Evolutionary conservation across 2,329 filamentous ascomycete genomes (phyloP).

Genomic region (Epichloe brachyelytri): DNA sequence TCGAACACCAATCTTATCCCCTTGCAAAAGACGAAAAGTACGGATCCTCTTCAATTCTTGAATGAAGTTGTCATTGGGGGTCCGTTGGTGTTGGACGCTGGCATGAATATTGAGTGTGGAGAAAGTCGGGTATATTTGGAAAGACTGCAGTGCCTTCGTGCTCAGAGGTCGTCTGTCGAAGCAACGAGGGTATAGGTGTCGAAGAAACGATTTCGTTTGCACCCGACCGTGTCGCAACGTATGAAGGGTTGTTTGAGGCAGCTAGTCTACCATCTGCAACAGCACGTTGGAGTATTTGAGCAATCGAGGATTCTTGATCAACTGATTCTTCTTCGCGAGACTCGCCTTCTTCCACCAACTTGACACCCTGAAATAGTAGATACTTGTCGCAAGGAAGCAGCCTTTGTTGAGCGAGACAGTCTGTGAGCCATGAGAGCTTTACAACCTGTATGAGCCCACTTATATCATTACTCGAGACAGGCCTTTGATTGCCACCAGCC

Average conservation of each 20-base stretch:
- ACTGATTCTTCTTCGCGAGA: background rate
- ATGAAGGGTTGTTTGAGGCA: background rate
- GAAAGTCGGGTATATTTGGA: constrained; percentile 55
- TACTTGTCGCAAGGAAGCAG: constrained; percentile 38
- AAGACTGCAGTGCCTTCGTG: constrained; percentile 44
- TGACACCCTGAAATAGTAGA: constrained; percentile 39
- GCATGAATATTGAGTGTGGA: constrained; percentile 58
- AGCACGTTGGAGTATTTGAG: constrained; percentile 12
- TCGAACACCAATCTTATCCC: constrained; percentile 67
- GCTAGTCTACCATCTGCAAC: constrained; percentile 7
- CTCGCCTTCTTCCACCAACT: constrained; percentile 6
- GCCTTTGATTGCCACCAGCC: background rate
- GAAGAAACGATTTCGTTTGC: no score
- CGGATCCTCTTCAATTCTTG: constrained; percentile 61
- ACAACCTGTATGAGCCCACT: constrained; percentile 35
- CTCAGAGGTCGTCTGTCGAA: constrained; percentile 65
- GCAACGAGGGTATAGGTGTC: constrained; percentile 23
- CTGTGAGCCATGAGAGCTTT: constrained; percentile 45
- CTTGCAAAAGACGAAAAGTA: constrained; percentile 53
- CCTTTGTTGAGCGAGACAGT: constrained; percentile 32
- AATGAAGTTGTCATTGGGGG: constrained; percentile 66
- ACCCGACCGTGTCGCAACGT: constrained; percentile 1
- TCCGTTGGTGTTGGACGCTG: constrained; percentile 60
- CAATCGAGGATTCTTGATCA: background rate
- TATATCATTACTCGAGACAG: background rate